Conservation (phyloP, 2,329 filamentous ascomycete species). For the Fusarium mexicanum region DNA sequence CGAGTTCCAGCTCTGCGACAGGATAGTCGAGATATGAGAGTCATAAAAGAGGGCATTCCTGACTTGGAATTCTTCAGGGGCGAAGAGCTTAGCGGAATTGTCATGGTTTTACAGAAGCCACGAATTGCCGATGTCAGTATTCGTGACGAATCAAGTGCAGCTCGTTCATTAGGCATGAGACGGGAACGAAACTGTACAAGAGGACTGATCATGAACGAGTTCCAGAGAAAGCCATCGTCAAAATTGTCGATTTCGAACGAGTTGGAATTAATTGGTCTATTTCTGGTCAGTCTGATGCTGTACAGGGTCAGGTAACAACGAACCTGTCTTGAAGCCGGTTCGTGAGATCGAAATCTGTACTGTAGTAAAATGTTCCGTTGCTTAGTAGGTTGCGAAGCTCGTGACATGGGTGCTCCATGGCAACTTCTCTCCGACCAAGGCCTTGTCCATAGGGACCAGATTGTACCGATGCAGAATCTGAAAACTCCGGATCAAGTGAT, state of each 20-base stretch:
- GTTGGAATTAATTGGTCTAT: slow-evolving; percentile 75
- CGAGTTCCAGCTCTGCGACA: slow-evolving; percentile 91
- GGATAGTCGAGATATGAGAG: slow-evolving; percentile 89
- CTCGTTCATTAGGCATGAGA: slow-evolving; percentile 77
- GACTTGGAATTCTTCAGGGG: slow-evolving; percentile 73
- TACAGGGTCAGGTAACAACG: slow-evolving; percentile 7
- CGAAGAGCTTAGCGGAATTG: slow-evolving; percentile 79
- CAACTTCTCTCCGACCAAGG: slow-evolving; percentile 72
- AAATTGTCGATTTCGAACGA: slow-evolving; percentile 92
- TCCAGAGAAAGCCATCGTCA: slow-evolving; percentile 94
- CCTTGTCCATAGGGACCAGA: slow-evolving; percentile 50
- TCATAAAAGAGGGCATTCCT: slow-evolving; percentile 84
- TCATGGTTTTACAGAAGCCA: slow-evolving; percentile 89
- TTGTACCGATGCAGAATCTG: slow-evolving; percentile 58
- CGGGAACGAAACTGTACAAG: slow-evolving; percentile 88
- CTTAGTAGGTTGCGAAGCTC: slow-evolving; percentile 91
- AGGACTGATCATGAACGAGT: slow-evolving; percentile 97
- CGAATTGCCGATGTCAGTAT: slow-evolving; percentile 94
- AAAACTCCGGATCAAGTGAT: slow-evolving; percentile 58
- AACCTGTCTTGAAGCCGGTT: slow-evolving; percentile 90
- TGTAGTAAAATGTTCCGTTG: slow-evolving; percentile 97
- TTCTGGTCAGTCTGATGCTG: slow-evolving; percentile 10
- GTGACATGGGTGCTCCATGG: slow-evolving; percentile 87
- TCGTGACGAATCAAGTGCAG: slow-evolving; percentile 83
- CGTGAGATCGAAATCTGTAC: slow-evolving; percentile 96